Evolutionary conservation across 805 yeast genomes (phyloP), one percentile per base, ranked within the genome.

Genomic region (Saccharomycopsis sp.): DNA sequence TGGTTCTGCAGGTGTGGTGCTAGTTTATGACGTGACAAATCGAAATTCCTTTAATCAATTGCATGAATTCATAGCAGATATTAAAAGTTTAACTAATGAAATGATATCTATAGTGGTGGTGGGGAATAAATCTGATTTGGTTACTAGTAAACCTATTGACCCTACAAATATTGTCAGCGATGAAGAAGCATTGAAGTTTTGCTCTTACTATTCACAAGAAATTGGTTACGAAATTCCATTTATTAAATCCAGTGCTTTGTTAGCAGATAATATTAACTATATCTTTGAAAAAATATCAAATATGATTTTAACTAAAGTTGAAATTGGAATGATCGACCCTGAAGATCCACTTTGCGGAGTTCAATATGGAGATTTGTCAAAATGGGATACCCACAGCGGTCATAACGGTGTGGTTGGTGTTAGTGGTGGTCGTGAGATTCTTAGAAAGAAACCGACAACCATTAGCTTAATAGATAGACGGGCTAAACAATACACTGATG

Each of bases 351-450:
- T 63, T 38, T 60, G 62, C 31, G 78, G 78, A 2, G 75, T 72
- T 2, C 78, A 73, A 48, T 72, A 70, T 47, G 78, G 78, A n/a
- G 71, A 69, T 40, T 53, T 64, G 13, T 65, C 68, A 3, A 55
- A 56, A 14, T 60, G 67, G 66, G 68, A 64, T 40, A 23, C 39
- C 9, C 38, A 45, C 29, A 72, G 21, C 23, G 41, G 34, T 14
- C 27, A 48, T 50, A 11, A 48, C 40, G 29, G 52, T 58, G 4
- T 51, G 51, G 26, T 46, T 50, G 28, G 53, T 52, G 39, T 56
- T 6, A 26, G 16, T 27, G 46, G 34, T 6, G n/a, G 54, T 45
- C 19, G 63, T 54, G 45, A 43, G 9, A 7, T 29, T 8, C 17
- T 43, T 14, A 31, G 47, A 23, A 46, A 39, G 27, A 42, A 43